Percentiles rank a stretch among this genome's conserved stretches.
phyloP scores from a whole-genome alignment of 768 basidiomycete genomes.

The Cystofilobasidium ferigula region DNA sequence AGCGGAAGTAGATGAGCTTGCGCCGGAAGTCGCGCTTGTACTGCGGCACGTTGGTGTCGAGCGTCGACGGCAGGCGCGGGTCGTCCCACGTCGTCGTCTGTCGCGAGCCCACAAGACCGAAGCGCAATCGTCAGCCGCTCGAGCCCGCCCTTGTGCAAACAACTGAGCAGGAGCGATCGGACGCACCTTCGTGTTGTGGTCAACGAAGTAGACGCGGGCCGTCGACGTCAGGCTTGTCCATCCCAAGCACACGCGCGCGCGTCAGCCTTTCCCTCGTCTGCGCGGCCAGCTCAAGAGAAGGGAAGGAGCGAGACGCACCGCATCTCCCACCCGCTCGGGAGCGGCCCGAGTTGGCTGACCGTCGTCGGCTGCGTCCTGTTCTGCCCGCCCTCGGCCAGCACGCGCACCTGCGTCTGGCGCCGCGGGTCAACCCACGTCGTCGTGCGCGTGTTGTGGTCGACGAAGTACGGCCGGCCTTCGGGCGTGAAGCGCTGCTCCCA shows the following conservation, averaged over 20 bases:
- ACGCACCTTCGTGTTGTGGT: conserved; percentile 72
- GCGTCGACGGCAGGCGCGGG: conserved; percentile 71
- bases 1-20: conserved; percentile 98
- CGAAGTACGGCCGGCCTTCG: conserved; percentile 96
- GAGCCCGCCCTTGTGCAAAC: background rate
- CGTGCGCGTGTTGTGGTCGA: conserved; percentile 97
- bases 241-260: too few relatives aligned
- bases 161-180: background rate
- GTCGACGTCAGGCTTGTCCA: conserved; percentile 62
- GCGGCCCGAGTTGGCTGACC: conserved; percentile 88
- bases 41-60: conserved; percentile 95
- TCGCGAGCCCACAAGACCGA: conserved; percentile 10
- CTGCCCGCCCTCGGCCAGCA: conserved; percentile 87
- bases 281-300: too few relatives aligned
- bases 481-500: conserved; percentile 99
- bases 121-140: background rate
- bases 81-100: conserved; percentile 99
- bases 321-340: conserved; percentile 99
- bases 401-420: conserved; percentile 88
- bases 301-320: conserved; percentile 39
- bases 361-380: conserved; percentile 84
- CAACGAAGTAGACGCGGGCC: conserved; percentile 97
- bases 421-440: conserved; percentile 99
- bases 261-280: too few relatives aligned
- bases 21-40: conserved; percentile 99